Conservation (phyloP, 1,139 yeast species). For the Candida glucosophila region DNA sequence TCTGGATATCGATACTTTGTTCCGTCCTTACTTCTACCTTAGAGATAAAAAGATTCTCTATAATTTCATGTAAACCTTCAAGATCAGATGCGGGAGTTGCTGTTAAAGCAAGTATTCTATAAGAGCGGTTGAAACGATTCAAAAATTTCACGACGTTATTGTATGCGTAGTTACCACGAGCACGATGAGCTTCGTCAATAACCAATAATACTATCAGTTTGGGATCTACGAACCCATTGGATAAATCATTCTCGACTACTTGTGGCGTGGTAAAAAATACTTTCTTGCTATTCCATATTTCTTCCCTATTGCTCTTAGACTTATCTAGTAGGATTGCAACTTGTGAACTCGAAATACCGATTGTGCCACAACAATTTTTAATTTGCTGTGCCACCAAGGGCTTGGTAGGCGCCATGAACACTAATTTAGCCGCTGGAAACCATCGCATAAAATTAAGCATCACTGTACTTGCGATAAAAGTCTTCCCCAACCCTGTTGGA, state of each 20-base stretch:
- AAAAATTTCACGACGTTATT: conserved; percentile 69
- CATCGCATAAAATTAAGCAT: conserved; percentile 87
- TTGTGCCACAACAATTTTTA: conserved; percentile 81
- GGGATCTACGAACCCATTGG: conserved; percentile 68
- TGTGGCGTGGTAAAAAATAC: conserved; percentile 96
- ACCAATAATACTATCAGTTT: conserved; percentile 67
- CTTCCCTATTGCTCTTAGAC: conserved; percentile 52
- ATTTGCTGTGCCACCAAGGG: conserved; percentile 98
- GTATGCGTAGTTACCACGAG: conserved; percentile 85
- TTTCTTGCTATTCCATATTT: conserved; percentile 66
- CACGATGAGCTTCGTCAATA: conserved; percentile 93
- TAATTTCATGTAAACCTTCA: conserved; percentile 82
- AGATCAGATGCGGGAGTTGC: conserved; percentile 92
- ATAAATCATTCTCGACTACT: conserved; percentile 84
- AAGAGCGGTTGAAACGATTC: conserved; percentile 54
- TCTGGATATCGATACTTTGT: conserved; percentile 67
- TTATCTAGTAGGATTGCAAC: conserved; percentile 80
- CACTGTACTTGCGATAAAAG: conserved; percentile 90
- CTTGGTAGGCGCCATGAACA: conserved; percentile 94
- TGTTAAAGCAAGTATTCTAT: conserved; percentile 75
- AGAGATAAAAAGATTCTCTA: conserved; percentile 65
- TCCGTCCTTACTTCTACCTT: conserved; percentile 83
- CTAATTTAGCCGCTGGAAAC: conserved; percentile 69
- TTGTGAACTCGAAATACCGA: conserved; percentile 70
- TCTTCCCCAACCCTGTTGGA: conserved; percentile 97